These are phyloP conservation scores for Monosporascus sp. DNA, from an alignment of 2,329 filamentous ascomycete species.

Conservation along the genomic window DNA sequence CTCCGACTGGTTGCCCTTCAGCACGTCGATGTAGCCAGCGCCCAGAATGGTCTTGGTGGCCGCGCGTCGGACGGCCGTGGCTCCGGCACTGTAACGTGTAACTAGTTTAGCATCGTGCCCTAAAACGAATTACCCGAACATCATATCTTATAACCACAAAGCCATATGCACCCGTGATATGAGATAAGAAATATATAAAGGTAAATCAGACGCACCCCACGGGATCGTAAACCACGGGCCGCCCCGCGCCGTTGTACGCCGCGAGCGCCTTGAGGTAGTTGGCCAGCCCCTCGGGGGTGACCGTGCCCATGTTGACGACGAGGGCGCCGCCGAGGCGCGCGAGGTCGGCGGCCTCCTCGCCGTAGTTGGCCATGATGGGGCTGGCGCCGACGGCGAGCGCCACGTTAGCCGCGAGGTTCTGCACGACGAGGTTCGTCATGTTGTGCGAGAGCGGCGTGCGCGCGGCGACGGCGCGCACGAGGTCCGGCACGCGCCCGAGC, in stretches of 20 bases:
- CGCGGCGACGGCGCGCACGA: constrained; percentile 57
- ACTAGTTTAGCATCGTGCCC: not conserved
- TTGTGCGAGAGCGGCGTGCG: constrained; percentile 79
- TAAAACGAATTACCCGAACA: not conserved
- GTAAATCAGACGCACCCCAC: constrained; percentile 56
- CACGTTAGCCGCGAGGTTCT: constrained; percentile 91
- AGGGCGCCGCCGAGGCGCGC: constrained; percentile 70
- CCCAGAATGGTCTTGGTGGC: constrained; percentile 68
- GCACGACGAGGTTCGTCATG: constrained; percentile 95
- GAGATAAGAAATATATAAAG: not conserved
- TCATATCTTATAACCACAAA: not conserved
- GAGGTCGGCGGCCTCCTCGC: constrained; percentile 76
- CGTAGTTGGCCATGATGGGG: constrained; percentile 91
- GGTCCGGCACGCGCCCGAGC: constrained; percentile 26
- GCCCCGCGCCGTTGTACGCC: constrained; percentile 74
- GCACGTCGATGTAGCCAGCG: constrained; percentile 74
- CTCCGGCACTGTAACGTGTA: constrained; percentile 55
- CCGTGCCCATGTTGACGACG: constrained; percentile 92
- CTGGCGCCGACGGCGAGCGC: constrained; percentile 79
- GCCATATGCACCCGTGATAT: not conserved
- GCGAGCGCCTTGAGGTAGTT: constrained; percentile 70
- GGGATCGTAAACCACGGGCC: constrained; percentile 80
- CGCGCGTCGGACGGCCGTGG: constrained; percentile 66
- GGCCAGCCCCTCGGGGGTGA: constrained; percentile 66
- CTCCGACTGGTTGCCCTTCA: constrained; percentile 93